Evolutionary conservation across 352 stramenopile genomes (phyloP).

Genomic region (Pythium oligandrum): DNA sequence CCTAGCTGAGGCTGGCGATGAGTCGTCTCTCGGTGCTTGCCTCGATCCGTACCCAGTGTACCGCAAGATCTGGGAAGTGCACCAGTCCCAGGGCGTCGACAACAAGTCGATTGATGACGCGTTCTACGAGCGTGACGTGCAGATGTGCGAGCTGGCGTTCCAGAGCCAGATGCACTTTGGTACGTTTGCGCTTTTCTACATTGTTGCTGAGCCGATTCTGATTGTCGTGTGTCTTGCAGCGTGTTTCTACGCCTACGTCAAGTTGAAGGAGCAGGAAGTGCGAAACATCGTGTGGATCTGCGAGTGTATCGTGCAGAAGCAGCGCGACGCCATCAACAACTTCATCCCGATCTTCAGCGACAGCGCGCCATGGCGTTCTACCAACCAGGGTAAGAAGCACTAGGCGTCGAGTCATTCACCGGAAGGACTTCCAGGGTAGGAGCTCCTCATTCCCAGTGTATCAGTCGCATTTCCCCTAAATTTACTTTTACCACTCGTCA

Average conservation of each 20-base stretch:
- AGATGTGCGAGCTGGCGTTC: slow-evolving; percentile 97
- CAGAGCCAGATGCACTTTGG: slow-evolving; percentile 99
- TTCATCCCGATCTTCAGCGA: slow-evolving; percentile 99
- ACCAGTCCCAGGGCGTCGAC: slow-evolving; percentile 89
- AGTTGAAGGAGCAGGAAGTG: slow-evolving; percentile 99
- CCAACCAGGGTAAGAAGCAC: slow-evolving; percentile 56
- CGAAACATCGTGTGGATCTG: slow-evolving; percentile 99
- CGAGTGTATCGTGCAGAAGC: slow-evolving; percentile 98
- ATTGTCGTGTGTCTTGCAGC: slow-evolving; percentile 6
- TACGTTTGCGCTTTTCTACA: slow-evolving; percentile 13
- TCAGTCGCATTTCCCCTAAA: too few relatives aligned
- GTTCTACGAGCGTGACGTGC: slow-evolving; percentile 99
- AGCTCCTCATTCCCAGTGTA: too few relatives aligned
- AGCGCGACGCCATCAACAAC: slow-evolving; percentile 99
- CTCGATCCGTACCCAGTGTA: slow-evolving; percentile 96
- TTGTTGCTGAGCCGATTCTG: neutral
- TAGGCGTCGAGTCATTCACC: slow-evolving; percentile 2
- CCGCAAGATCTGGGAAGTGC: slow-evolving; percentile 95
- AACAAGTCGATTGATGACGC: slow-evolving; percentile 99
- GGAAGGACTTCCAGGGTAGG: too few relatives aligned
- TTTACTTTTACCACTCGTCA: too few relatives aligned
- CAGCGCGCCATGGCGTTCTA: slow-evolving; percentile 89
- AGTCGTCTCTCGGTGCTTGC: slow-evolving; percentile 79
- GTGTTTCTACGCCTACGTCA: slow-evolving; percentile 99
- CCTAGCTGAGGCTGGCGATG: slow-evolving; percentile 91